A percentile compares a stretch with the other conserved stretches of the same genome.
phyloP scores from a whole-genome alignment of 345 rosid species.

The Eucalyptus erythrocorys region DNA sequence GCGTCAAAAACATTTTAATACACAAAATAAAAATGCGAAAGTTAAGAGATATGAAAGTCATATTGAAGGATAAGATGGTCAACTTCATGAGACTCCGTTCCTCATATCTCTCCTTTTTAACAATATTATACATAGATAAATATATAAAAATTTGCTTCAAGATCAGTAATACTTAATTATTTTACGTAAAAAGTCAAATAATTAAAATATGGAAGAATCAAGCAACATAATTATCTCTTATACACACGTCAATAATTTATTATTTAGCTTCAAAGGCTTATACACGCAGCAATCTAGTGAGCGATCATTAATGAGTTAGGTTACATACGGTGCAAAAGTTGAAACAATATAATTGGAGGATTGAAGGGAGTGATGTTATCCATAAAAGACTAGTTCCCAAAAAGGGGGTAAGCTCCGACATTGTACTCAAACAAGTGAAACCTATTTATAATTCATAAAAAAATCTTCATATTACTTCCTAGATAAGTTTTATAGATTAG shows the following conservation, averaged over 20 bases:
- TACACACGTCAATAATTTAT: background rate
- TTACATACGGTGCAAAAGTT: background rate
- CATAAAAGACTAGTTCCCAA: background rate
- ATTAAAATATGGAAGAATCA: background rate
- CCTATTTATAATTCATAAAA: too few relatives aligned
- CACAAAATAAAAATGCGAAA: background rate
- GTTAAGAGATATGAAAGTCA: background rate
- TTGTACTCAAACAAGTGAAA: background rate
- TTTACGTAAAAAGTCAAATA: background rate
- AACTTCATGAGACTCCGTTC: rapidly evolving
- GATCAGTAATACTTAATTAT: too few relatives aligned
- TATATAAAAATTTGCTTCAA: background rate
- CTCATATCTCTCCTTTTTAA: background rate
- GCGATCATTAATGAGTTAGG: background rate
- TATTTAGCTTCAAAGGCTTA: rapidly evolving
- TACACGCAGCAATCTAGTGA: rapidly evolving
- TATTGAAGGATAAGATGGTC: background rate
- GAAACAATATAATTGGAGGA: background rate
- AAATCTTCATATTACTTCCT: too few relatives aligned
- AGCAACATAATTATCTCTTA: background rate
- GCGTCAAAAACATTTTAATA: background rate
- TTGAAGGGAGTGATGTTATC: background rate
- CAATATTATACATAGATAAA: background rate
- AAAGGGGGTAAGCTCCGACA: background rate
- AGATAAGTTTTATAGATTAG: background rate